Base-by-base conservation (phyloP, 2,329 filamentous ascomycete genomes). In the Leptodontidium sp. region DNA sequence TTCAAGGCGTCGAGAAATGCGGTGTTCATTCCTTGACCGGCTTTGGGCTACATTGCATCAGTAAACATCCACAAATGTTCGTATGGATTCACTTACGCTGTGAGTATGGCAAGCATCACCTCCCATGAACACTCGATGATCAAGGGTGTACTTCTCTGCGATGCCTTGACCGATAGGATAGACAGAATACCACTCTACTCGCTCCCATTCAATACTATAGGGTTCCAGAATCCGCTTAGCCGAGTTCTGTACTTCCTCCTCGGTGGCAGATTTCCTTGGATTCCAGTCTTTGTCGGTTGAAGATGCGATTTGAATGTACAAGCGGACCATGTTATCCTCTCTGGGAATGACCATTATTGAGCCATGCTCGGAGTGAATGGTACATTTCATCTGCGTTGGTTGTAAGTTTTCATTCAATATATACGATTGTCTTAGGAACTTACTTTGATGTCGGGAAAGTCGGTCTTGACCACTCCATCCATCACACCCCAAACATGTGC, bases 1-100 rank as follows among this genome's bases (percentile, higher is more conserved):
- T 98, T 98, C 69, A 93, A 88, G 0, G 93, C 93, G 74, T 95
- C 91, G 63, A 92, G 83, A 81, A 93, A 93, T 3, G 90, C 91
- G 0, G 91, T 91, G 76, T 93, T 93, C 91, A 93, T 93, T 38
- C 91, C 91, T 79, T 93, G 91, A 1, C 91, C 91, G 40, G 91
- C 91, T 82, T 93, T 93, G 47, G 91, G 91, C 87, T 89, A 75
- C 85, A 84, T 21, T 14, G 8, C 59, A 85, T 80, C 80, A 87
- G 86, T 26, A 87, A 84, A 72, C 86, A 87, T 81, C 50, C 15
- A 14, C 12, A 87, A 87, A 87, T 6, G 17, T 24, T 24, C 26
- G 61, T 14, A 53, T 32, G 40, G 49, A 14, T 7, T 2, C 6
- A 80, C 87, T 82, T 81, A 89, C 88, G 73, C 90, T 92, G 75